A percentile compares a stretch with the other conserved stretches of the same genome.
phyloP scores from a whole-genome alignment of 1,284 basidiomycete genomes.

The Tilletia caries region DNA sequence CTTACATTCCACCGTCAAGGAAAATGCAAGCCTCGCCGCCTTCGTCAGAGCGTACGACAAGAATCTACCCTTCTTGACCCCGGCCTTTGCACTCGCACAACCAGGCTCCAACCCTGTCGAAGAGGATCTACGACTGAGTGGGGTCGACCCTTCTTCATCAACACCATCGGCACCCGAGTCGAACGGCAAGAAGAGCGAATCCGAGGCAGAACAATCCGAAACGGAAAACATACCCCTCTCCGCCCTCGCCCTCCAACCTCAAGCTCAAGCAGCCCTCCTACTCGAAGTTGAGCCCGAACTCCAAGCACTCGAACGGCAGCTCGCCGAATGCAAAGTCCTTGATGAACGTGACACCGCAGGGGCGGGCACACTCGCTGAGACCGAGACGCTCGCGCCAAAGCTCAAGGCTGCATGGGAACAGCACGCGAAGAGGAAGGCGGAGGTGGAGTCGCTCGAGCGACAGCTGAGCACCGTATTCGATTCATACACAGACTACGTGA shows the following conservation, averaged over 20 bases:
- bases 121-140: not conserved
- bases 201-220: not conserved
- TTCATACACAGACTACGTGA: constrained; percentile 1
- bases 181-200: too few relatives aligned
- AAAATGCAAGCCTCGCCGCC: constrained; percentile 5
- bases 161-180: not conserved
- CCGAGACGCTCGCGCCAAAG: not conserved
- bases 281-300: constrained; percentile 5
- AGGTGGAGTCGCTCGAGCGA: not conserved
- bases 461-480: not conserved
- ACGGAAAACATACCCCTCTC: not conserved
- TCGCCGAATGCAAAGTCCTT: constrained; percentile 8
- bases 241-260: constrained; percentile 1
- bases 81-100: not conserved
- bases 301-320: not conserved
- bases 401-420: not conserved
- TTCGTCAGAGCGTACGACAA: constrained; percentile 8
- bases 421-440: constrained; percentile 1
- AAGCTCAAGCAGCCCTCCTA: constrained; percentile 5
- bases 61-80: not conserved
- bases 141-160: not conserved
- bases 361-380: not conserved
- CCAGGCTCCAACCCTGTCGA: constrained; percentile 5
- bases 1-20: constrained; percentile 12
- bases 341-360: not conserved